Base-by-base conservation (phyloP, 2,329 filamentous ascomycete genomes). In the Orbilia ellipsospora region DNA sequence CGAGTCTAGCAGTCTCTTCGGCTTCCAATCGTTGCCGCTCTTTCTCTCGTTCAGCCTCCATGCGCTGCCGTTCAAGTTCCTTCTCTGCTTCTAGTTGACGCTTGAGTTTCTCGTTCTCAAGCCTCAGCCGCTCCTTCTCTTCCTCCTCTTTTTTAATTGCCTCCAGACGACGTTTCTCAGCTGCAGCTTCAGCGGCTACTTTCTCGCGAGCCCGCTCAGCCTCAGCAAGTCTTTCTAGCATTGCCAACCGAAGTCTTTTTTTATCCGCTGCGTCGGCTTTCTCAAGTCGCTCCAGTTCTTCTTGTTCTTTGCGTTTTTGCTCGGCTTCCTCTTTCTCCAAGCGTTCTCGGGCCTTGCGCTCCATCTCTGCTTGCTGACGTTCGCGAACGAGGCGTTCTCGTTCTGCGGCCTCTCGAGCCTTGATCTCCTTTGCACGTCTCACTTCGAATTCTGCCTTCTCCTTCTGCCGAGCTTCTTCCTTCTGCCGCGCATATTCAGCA, bases 151-250 rank as follows among this genome's bases (percentile, higher is more conserved):
- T 77, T 18, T 78, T 77, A 4, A 78, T 63, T 23, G 78, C 77
- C 16, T 79, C 79, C 5, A 77, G 60, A n/a, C 66, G 78, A 42
- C 77, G 78, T 4, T 69, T 78, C 31, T 78, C 79, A 12, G 88
- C 95, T 94, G 98, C 83, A 96, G 88, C 81, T 92, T 86, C 76
- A 97, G 85, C 28, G 94, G 87, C 6, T 92, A 92, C 85, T 97
- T 97, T 88, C 97, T 98, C 78, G 92, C 91, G 36, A 50, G 73
- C 73, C 6, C 56, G 55, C 8, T 72, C 61, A 36, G 73, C 73
- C 16, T 70, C 73, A 20, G 73, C 73, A 10, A 77, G 60, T 31
- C 66, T 56, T 26, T 66, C 48, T n/a, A 77, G 55, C 73, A 77
- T 72, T 45, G 66, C 56, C 20, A 60, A 7, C 42, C 73, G 73